Percentiles rank a stretch among this genome's conserved stretches.
These are phyloP conservation scores for Fusarium lyarnte DNA, from an alignment of 2,329 filamentous ascomycete genomes.

Conservation along the genomic window DNA sequence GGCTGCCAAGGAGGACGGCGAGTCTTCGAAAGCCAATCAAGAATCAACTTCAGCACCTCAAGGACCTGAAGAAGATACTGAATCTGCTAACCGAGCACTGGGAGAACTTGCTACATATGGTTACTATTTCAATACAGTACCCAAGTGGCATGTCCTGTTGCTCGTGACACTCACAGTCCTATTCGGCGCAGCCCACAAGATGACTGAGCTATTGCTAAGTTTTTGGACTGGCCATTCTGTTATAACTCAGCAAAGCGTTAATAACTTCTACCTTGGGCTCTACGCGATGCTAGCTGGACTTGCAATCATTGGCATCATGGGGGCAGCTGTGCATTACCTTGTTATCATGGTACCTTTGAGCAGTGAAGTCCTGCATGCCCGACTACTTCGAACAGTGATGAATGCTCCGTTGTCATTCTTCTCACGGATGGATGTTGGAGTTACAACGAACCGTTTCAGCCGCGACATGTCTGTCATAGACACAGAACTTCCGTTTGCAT, in stretches of 20 bases:
- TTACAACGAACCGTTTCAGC: constrained; percentile 52
- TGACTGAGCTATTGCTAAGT: constrained; percentile 25
- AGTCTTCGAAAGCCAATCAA: background rate
- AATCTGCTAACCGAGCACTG: background rate
- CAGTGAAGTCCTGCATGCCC: constrained; percentile 20
- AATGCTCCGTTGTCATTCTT: constrained; percentile 51
- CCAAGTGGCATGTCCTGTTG: constrained; percentile 1
- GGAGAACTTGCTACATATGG: constrained; percentile 13
- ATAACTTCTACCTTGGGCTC: constrained; percentile 25
- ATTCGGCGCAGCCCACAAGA: constrained; percentile 17
- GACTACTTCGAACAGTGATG: constrained; percentile 9
- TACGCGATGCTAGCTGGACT: constrained; percentile 20
- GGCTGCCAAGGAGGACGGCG: background rate
- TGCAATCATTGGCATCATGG: constrained; percentile 5
- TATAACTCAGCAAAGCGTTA: constrained; percentile 1
- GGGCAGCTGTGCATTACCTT: background rate
- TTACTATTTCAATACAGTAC: constrained; percentile 13
- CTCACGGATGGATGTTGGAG: constrained; percentile 48
- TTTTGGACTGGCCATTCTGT: constrained; percentile 21
- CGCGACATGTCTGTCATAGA: constrained; percentile 52
- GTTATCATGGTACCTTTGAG: constrained; percentile 1
- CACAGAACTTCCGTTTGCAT: constrained; percentile 44
- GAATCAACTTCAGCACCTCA: background rate
- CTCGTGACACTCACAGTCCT: background rate
- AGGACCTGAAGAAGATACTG: background rate